Conservation (phyloP, 2,329 filamentous ascomycete genomes). For the Curvularia sp. region DNA sequence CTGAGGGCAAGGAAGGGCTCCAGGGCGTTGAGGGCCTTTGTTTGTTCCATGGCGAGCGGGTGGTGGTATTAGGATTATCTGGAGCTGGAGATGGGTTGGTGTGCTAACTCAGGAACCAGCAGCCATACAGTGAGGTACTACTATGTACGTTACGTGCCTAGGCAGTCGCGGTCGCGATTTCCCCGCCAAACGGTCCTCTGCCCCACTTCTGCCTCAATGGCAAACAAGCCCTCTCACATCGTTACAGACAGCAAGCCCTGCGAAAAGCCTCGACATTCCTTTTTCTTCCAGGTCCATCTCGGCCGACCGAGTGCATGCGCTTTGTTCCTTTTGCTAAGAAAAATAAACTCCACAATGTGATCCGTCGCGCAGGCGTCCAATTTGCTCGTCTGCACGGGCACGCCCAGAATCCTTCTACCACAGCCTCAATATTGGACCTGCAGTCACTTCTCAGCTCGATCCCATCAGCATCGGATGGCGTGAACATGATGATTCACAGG, state of each 20-base stretch:
- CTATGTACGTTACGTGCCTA: background rate
- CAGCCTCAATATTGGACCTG: background rate
- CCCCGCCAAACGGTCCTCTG: conserved; percentile 22
- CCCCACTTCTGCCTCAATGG: conserved; percentile 10
- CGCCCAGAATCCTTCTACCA: background rate
- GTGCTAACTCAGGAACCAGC: background rate
- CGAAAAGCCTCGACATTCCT: background rate
- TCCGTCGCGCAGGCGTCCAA: background rate
- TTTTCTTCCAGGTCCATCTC: background rate
- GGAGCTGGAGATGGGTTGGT: background rate
- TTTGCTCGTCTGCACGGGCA: background rate
- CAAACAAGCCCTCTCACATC: background rate
- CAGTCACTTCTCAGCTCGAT: background rate
- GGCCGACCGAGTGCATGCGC: background rate
- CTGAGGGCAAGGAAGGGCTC: conserved; percentile 91
- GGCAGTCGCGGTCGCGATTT: conserved; percentile 27
- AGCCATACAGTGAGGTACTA: conserved; percentile 8
- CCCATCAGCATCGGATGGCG: background rate
- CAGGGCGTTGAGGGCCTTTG: conserved; percentile 64
- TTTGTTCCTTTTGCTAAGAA: background rate
- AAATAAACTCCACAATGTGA: background rate
- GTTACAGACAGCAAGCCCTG: background rate
- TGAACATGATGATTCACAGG: background rate
- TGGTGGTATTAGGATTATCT: background rate
- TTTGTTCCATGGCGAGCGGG: conserved; percentile 72